These are phyloP conservation scores for Pseudognaphalium luteoalbum DNA, from an alignment of 129 eudicot species.

Conservation along the genomic window DNA sequence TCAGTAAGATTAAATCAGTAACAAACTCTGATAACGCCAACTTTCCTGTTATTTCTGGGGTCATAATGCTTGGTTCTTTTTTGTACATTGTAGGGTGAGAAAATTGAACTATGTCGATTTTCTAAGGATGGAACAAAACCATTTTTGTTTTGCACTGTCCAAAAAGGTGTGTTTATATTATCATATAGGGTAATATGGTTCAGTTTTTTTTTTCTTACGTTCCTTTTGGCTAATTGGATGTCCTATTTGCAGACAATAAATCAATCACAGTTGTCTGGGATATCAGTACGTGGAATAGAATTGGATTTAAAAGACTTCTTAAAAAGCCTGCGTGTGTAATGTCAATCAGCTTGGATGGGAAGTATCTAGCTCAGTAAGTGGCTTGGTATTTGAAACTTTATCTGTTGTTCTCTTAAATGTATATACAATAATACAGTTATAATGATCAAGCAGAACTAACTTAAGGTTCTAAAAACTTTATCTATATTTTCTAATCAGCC, in stretches of 20 bases:
- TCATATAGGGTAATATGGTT: neutral
- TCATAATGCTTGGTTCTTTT: conserved; percentile 15
- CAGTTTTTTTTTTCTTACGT: neutral
- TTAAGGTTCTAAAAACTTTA: neutral
- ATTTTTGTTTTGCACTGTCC: conserved; percentile 82
- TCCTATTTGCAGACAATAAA: conserved; percentile 45
- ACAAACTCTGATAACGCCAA: neutral
- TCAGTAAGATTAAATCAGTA: conserved; percentile 46
- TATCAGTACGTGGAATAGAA: conserved; percentile 83
- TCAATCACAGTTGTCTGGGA: conserved; percentile 83
- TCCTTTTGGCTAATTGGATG: conserved; percentile 7
- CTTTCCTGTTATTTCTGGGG: conserved; percentile 14
- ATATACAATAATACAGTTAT: neutral
- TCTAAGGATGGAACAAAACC: conserved; percentile 96
- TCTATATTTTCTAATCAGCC: neutral
- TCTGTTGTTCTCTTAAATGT: neutral
- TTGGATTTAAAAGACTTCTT: conserved; percentile 75
- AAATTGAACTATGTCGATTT: conserved; percentile 84
- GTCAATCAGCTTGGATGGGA: conserved; percentile 88
- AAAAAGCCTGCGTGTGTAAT: conserved; percentile 82
- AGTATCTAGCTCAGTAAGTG: conserved; percentile 95
- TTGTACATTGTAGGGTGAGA: conserved; percentile 65
- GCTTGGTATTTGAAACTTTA: conserved; percentile 1
- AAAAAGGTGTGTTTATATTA: conserved; percentile 57
- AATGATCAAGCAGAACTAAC: neutral